phyloP scores from a whole-genome alignment of 371 early-diverging fungal species.

The Saksenaea oblongispora region DNA sequence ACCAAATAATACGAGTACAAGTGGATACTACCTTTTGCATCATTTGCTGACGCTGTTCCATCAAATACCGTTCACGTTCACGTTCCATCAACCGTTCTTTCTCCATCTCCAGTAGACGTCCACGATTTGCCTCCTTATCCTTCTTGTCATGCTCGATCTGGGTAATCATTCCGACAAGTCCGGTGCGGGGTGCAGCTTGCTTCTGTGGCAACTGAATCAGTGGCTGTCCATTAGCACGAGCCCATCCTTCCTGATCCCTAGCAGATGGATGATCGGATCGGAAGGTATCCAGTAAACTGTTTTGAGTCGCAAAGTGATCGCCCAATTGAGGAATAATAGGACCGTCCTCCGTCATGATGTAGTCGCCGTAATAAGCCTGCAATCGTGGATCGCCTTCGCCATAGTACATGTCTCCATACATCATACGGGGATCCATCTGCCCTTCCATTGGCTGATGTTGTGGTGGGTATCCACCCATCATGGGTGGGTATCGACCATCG shows the following conservation, averaged over 20 bases:
- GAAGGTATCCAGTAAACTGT: constrained; percentile 30
- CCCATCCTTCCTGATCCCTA: constrained; percentile 45
- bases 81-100: constrained; percentile 43
- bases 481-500: neutral
- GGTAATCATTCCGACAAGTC: constrained; percentile 38
- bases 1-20: neutral
- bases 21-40: constrained; percentile 28
- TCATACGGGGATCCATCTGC: constrained; percentile 20
- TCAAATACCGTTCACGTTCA: constrained; percentile 23
- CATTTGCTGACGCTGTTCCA: constrained; percentile 33
- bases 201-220: constrained; percentile 31
- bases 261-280: constrained; percentile 38
- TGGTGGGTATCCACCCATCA: constrained; percentile 1
- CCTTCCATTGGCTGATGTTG: constrained; percentile 16
- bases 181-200: constrained; percentile 28
- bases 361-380: constrained; percentile 20
- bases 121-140: constrained; percentile 15
- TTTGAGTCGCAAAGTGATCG: constrained; percentile 27
- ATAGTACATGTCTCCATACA: constrained; percentile 3
- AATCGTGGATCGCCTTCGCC: constrained; percentile 8
- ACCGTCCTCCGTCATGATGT: constrained; percentile 22
- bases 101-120: constrained; percentile 15
- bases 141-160: constrained; percentile 38
- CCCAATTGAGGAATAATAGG: constrained; percentile 33
- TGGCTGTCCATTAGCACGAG: constrained; percentile 37